These are phyloP conservation scores for Cordyceps farinosa DNA, from an alignment of 2,329 filamentous ascomycete species.

Conservation along the genomic window DNA sequence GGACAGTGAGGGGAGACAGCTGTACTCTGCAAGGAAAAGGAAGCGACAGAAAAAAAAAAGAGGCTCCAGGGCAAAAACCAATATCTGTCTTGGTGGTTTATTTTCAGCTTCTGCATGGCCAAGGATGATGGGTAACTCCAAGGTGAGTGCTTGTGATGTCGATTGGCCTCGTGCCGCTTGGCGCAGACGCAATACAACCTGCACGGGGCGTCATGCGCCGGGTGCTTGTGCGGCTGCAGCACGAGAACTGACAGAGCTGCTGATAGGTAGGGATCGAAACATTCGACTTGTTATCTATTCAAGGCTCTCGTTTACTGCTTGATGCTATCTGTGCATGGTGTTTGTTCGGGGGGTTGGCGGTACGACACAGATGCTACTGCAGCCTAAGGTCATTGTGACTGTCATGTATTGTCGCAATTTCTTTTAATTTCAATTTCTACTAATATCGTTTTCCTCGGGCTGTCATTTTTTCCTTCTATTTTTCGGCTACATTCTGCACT, in stretches of 20 bases:
- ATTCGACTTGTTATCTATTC: background rate
- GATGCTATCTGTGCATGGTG: background rate
- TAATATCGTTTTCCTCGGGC: too few species aligned
- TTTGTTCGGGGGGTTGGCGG: background rate
- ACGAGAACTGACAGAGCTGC: background rate
- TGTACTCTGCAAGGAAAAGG: background rate
- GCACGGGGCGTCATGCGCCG: slow-evolving; percentile 1
- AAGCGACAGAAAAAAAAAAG: background rate
- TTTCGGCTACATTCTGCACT: background rate
- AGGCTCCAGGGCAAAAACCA: background rate
- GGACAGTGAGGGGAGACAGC: background rate
- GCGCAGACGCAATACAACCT: slow-evolving; percentile 13
- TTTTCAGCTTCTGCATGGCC: background rate
- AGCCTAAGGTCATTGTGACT: too few species aligned
- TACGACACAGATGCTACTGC: background rate
- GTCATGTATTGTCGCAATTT: too few species aligned
- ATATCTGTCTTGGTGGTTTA: background rate
- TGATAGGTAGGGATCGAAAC: background rate
- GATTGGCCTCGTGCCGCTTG: slow-evolving; percentile 11
- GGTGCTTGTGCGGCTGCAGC: background rate
- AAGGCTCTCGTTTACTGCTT: background rate
- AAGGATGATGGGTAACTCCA: background rate
- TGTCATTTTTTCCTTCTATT: too few species aligned
- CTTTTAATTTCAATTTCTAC: too few species aligned
- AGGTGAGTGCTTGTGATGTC: slow-evolving; percentile 5